Percentiles rank a stretch among this genome's conserved stretches.
phyloP scores from a whole-genome alignment of 805 yeast species.

The Saturnispora kantuleensis region DNA sequence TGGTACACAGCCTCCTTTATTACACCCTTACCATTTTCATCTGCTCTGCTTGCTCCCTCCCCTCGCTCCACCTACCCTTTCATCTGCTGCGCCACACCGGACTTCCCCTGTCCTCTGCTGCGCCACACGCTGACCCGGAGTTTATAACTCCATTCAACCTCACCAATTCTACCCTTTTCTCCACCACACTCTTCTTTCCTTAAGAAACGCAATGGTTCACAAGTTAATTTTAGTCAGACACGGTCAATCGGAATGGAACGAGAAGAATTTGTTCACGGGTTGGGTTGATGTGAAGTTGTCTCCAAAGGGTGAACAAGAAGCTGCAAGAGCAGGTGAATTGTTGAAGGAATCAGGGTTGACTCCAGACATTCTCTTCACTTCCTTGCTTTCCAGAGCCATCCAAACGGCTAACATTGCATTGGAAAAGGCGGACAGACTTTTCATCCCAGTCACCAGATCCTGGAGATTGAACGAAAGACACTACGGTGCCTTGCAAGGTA shows the following conservation, averaged over 20 bases:
- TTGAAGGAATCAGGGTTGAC: conserved; percentile 75
- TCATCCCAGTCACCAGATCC: conserved; percentile 85
- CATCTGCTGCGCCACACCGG: too few relatives aligned
- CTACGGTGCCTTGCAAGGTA: conserved; percentile 97
- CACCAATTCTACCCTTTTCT: background rate
- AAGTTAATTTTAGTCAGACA: conserved; percentile 91
- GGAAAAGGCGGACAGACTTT: conserved; percentile 78
- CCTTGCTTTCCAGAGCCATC: conserved; percentile 87
- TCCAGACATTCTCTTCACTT: conserved; percentile 87
- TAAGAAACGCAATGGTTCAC: conserved; percentile 21
- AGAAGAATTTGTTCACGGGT: conserved; percentile 95
- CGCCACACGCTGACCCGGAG: background rate
- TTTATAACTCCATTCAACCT: background rate
- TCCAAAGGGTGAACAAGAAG: conserved; percentile 80
- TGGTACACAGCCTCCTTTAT: too few relatives aligned
- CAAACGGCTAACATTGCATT: conserved; percentile 95
- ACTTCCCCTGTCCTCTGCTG: too few relatives aligned
- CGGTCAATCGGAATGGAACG: conserved; percentile 99
- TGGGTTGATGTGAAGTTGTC: conserved; percentile 94
- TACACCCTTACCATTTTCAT: too few relatives aligned
- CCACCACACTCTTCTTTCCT: background rate
- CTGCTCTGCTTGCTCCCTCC: too few relatives aligned
- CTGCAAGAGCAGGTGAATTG: conserved; percentile 86
- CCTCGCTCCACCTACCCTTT: too few relatives aligned
- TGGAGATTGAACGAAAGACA: conserved; percentile 99